Conservation (phyloP, 1,139 yeast species). For the Protomyces inouyei region DNA sequence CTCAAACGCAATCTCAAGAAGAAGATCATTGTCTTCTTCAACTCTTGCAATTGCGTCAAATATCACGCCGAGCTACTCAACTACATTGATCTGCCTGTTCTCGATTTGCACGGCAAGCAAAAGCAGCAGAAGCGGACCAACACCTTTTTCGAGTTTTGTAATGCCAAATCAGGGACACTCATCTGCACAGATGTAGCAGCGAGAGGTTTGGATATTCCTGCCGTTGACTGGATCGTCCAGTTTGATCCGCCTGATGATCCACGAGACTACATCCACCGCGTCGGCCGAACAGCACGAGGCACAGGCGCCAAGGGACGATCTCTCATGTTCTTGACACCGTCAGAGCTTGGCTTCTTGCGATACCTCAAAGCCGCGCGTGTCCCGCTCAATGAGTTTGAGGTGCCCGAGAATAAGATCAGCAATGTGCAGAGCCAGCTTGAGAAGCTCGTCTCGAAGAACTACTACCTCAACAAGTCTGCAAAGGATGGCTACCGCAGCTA, state of each 20-base stretch:
- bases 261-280: constrained; percentile 94
- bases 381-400: constrained; percentile 93
- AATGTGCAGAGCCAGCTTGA: constrained; percentile 91
- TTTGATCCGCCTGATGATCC: constrained; percentile 99
- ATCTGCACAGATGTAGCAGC: constrained; percentile 98
- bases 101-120: constrained; percentile 95
- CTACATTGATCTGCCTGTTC: constrained; percentile 91
- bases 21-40: constrained; percentile 88
- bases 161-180: constrained; percentile 87
- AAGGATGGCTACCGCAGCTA: constrained; percentile 96
- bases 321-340: constrained; percentile 88
- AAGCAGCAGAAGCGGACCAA: constrained; percentile 97
- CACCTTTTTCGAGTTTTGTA: constrained; percentile 95
- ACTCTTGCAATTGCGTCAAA: constrained; percentile 95
- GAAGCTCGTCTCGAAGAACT: constrained; percentile 83
- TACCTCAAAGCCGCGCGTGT: constrained; percentile 95
- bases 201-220: constrained; percentile 94
- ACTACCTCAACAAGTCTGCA: constrained; percentile 91
- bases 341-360: constrained; percentile 88
- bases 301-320: constrained; percentile 86
- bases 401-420: constrained; percentile 88
- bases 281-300: constrained; percentile 98
- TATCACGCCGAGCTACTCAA: constrained; percentile 90
- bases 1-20: constrained; percentile 79
- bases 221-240: constrained; percentile 96